Conservation (phyloP, 2,329 filamentous ascomycete genomes). For the Domatiomyces catenatus region DNA sequence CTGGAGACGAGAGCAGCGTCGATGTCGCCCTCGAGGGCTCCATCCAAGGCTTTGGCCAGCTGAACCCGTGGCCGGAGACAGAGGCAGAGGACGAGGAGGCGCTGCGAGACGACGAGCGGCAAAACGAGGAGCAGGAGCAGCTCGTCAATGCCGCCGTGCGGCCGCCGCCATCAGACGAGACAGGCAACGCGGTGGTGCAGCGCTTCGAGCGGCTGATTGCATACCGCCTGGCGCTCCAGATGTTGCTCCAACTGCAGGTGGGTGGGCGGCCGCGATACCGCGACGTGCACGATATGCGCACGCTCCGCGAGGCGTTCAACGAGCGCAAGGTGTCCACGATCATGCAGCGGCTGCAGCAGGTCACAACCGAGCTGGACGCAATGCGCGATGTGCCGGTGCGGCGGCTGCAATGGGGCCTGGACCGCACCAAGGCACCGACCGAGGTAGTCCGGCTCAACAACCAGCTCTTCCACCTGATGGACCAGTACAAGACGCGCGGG, state of each 20-base stretch:
- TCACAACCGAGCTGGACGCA: not conserved
- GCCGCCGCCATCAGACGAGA: not conserved
- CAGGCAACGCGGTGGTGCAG: not conserved
- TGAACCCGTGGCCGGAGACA: not conserved
- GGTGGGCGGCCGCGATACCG: not conserved
- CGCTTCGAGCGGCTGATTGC: not conserved
- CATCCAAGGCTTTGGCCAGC: slow-evolving; percentile 1
- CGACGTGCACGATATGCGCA: not conserved
- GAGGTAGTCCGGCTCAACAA: not conserved
- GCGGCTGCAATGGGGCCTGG: not conserved
- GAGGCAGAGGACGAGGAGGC: not conserved
- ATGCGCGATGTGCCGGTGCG: not conserved
- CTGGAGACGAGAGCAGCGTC: not conserved
- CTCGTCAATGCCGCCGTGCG: not conserved
- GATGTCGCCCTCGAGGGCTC: not conserved
- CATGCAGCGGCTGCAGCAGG: not conserved
- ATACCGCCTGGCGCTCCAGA: slow-evolving; percentile 1
- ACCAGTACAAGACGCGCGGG: not conserved
- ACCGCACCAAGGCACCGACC: too few species aligned
- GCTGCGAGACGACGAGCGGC: not conserved
- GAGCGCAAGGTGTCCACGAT: not conserved
- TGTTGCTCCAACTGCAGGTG: slow-evolving; percentile 3
- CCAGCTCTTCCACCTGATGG: not conserved
- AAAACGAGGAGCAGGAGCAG: not conserved
- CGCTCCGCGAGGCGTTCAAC: not conserved